Conservation (phyloP, 2,329 filamentous ascomycete genomes). For the Decorospora gaudefroyi region DNA sequence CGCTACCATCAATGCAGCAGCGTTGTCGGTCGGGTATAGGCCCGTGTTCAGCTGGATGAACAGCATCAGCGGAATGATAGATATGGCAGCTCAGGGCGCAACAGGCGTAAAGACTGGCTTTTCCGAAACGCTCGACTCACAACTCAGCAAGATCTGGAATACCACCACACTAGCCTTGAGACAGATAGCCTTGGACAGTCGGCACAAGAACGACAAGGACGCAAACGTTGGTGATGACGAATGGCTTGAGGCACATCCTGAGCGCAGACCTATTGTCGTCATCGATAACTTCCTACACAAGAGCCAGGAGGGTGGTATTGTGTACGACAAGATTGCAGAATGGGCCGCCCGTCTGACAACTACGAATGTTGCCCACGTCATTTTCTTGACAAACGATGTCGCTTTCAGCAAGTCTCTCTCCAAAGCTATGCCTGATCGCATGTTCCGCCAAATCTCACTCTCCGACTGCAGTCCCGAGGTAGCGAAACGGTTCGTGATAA, state of each 20-base stretch:
- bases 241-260: conserved; percentile 86
- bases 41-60: conserved; percentile 98
- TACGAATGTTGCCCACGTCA: conserved; percentile 87
- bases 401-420: conserved; percentile 86
- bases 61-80: conserved; percentile 87
- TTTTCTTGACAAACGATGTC: conserved; percentile 89
- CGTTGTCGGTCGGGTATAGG: conserved; percentile 81
- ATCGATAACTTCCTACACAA: conserved; percentile 92
- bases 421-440: conserved; percentile 85
- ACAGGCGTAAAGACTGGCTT: conserved; percentile 94
- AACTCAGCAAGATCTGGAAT: conserved; percentile 85
- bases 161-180: conserved; percentile 81
- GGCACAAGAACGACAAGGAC: conserved; percentile 75
- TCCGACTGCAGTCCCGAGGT: conserved; percentile 83
- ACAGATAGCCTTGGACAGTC: conserved; percentile 70
- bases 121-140: conserved; percentile 87
- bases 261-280: conserved; percentile 78
- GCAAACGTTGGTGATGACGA: conserved; percentile 76
- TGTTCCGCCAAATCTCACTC: conserved; percentile 83
- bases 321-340: conserved; percentile 67
- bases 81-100: conserved; percentile 89
- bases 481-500: conserved; percentile 87
- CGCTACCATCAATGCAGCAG: conserved; percentile 80
- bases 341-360: conserved; percentile 86
- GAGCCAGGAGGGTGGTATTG: conserved; percentile 55